A percentile compares a stretch with the other conserved stretches of the same genome.
Evolutionary conservation across 2,329 filamentous ascomycete genomes (phyloP).

Genomic region (Ascochyta clinopodiicola): DNA sequence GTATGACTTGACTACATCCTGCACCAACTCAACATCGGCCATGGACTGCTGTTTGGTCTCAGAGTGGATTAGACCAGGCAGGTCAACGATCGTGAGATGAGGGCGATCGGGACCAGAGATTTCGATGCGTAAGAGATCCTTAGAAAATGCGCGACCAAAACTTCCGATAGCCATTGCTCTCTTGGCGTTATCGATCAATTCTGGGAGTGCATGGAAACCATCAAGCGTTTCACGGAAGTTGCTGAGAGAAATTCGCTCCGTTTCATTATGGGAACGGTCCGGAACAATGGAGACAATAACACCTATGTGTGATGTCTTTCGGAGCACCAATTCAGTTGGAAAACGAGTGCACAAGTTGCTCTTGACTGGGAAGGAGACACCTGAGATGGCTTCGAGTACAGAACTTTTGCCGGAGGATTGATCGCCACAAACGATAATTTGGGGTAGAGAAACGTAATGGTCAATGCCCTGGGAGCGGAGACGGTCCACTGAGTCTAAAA

Average conservation of each 20-base stretch:
- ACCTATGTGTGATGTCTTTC: slow-evolving; percentile 46
- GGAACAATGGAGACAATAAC: slow-evolving; percentile 55
- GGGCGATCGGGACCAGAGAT: slow-evolving; percentile 43
- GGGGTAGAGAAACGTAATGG: slow-evolving; percentile 45
- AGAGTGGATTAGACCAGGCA: slow-evolving; percentile 60
- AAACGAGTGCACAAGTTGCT: slow-evolving; percentile 65
- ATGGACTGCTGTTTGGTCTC: slow-evolving; percentile 55
- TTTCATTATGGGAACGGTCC: slow-evolving; percentile 18
- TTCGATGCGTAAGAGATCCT: slow-evolving; percentile 39
- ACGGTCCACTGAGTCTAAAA: slow-evolving; percentile 61
- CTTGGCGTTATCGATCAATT: slow-evolving; percentile 55
- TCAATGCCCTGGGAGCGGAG: slow-evolving; percentile 44
- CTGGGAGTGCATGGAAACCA: slow-evolving; percentile 38
- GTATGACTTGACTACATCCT: slow-evolving; percentile 53
- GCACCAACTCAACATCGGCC: slow-evolving; percentile 55
- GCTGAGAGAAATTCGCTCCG: slow-evolving; percentile 20
- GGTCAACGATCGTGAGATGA: slow-evolving; percentile 62
- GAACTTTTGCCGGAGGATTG: slow-evolving; percentile 43
- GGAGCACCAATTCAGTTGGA: slow-evolving; percentile 65
- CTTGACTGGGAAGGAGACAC: slow-evolving; percentile 64
- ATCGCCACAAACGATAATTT: slow-evolving; percentile 41
- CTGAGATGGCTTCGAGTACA: slow-evolving; percentile 50
- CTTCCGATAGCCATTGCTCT: slow-evolving; percentile 59
- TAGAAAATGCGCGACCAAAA: slow-evolving; percentile 22
- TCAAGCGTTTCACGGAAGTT: slow-evolving; percentile 29